Base-by-base conservation (phyloP, 2,329 filamentous ascomycete genomes). In the Colletotrichum orchidophilum region DNA sequence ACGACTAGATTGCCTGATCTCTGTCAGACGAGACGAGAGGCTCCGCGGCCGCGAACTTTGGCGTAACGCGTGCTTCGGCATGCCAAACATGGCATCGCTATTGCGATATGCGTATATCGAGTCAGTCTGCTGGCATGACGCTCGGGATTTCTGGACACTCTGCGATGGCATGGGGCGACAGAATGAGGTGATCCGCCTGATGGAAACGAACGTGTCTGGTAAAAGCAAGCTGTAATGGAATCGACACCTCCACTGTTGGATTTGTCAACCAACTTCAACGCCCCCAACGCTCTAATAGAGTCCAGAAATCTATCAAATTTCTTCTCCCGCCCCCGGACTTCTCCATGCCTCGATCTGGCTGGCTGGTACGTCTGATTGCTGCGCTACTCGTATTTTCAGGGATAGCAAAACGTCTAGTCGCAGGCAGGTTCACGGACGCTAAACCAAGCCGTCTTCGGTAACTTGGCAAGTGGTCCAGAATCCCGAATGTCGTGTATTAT, bases 311-410 rank as follows among this genome's bases (percentile, higher is more conserved):
- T 54, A 18, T 33, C 60, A n/a, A 18, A 33, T 15, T 52, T 35
- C 13, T 18, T 27, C 21, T 63, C 24, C 49, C 29, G 39, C 31
- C 53, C 66, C 53, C 66, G 46, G 66, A 54, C 60, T 70, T 60
- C 62, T 66, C 62, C 62, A 66, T 42, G 49, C 13, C 27, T 15
- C 6, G 18, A 46, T 68, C 42, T 53, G 42, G 57, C 50, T 52
- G 39, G 29, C 21, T 21, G 18, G 42, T 29, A 58, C 33, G 31
- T 62, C 35, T 68, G 60, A 58, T 57, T 42, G 53, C 18, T 54
- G 61, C 62, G 29, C 57, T 63, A 62, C 50, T 29, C 15, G 26
- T 15, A 18, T 18, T 58, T 54, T 31, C 68, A 27, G 27, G 50
- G 31, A 59, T n/a, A 46, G 50, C 13, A 50, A 27, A 12, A 59